phyloP scores from a whole-genome alignment of 2,329 filamentous ascomycete species.

The Aspergillus sp. region DNA sequence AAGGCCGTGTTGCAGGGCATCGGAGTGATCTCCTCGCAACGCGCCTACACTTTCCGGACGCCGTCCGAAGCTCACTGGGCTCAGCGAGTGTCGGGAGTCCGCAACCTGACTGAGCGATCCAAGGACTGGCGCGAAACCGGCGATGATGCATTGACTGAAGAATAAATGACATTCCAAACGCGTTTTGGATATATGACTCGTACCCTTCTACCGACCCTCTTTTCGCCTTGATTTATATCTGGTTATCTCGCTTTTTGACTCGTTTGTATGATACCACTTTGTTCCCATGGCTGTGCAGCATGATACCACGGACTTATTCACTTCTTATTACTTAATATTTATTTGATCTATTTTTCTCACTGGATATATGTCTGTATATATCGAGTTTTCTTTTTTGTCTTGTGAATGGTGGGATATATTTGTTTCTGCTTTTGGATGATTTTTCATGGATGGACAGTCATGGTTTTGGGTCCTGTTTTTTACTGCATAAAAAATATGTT shows the following conservation, averaged over 20 bases:
- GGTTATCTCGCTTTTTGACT: slow-evolving; percentile 6
- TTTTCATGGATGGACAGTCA: too few relatives aligned
- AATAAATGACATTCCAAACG: slow-evolving; percentile 25
- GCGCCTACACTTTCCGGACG: slow-evolving; percentile 89
- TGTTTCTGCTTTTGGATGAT: too few relatives aligned
- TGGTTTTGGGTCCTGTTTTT: too few relatives aligned
- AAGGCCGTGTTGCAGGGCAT: slow-evolving; percentile 96
- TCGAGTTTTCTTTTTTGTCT: background rate
- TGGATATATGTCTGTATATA: slow-evolving; percentile 4
- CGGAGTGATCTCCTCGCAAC: slow-evolving; percentile 90
- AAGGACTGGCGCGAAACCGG: slow-evolving; percentile 88
- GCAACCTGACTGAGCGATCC: slow-evolving; percentile 73
- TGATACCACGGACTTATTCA: slow-evolving; percentile 24
- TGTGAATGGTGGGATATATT: too few relatives aligned
- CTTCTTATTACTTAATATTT: slow-evolving; percentile 4
- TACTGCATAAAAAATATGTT: too few relatives aligned
- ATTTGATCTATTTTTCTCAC: slow-evolving; percentile 8
- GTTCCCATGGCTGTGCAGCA: slow-evolving; percentile 31
- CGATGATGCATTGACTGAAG: slow-evolving; percentile 63
- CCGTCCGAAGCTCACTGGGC: slow-evolving; percentile 89
- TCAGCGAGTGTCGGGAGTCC: slow-evolving; percentile 73
- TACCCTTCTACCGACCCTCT: slow-evolving; percentile 5
- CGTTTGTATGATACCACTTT: slow-evolving; percentile 37
- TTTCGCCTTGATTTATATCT: slow-evolving; percentile 6
- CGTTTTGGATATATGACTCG: background rate